phyloP scores from a whole-genome alignment of 2,329 filamentous ascomycete species.

The Alternaria conjuncta region DNA sequence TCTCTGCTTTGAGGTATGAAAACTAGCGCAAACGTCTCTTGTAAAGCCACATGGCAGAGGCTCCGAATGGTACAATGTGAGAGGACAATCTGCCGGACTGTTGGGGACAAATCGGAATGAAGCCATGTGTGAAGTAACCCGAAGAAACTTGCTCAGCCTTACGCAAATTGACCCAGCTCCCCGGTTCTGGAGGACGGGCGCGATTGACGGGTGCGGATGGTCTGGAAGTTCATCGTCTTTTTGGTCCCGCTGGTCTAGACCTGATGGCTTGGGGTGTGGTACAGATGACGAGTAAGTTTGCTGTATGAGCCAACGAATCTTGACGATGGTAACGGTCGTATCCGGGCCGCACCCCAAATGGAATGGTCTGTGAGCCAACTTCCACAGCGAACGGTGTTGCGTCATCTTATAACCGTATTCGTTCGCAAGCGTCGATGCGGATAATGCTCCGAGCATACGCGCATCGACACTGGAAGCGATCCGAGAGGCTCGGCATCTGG shows the following conservation, averaged over 20 bases:
- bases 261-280: not conserved
- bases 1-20: not conserved
- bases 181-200: not conserved
- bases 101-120: slow-evolving; percentile 9
- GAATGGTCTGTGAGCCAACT: not conserved
- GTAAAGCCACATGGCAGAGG: not conserved
- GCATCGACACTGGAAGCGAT: not conserved
- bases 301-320: not conserved
- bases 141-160: slow-evolving; percentile 1
- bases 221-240: not conserved
- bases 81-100: not conserved
- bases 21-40: not conserved
- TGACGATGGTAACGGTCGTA: not conserved
- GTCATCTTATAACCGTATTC: not conserved
- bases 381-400: not conserved
- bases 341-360: not conserved
- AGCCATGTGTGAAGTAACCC: not conserved
- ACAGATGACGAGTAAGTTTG: slow-evolving; percentile 5
- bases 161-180: not conserved
- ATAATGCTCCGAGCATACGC: not conserved
- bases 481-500: not conserved
- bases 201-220: not conserved
- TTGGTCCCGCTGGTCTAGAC: not conserved
- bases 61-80: not conserved
- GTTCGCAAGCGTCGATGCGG: not conserved